Evolutionary conservation across 1,139 yeast genomes (phyloP).

Genomic region (Trichomonascaceae sp.): DNA sequence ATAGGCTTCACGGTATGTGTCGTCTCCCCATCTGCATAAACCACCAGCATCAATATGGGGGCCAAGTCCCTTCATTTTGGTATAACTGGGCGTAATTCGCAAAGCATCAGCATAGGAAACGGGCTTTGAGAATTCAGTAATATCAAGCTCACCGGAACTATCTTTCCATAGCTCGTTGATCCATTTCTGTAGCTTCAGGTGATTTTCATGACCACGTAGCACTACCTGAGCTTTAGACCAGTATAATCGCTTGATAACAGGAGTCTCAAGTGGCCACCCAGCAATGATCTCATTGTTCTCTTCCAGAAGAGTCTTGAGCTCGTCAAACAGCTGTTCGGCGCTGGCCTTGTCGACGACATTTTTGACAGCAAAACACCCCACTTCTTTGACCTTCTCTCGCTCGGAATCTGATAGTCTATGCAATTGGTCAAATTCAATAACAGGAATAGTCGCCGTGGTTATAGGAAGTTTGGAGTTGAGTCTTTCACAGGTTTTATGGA

Average conservation of each 20-base stretch:
- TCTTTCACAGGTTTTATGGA: neutral
- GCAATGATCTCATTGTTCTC: constrained; percentile 71
- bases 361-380: constrained; percentile 33
- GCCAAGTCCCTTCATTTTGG: constrained; percentile 32
- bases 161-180: constrained; percentile 35
- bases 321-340: constrained; percentile 20
- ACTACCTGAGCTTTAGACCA: constrained; percentile 42
- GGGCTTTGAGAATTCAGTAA: constrained; percentile 24
- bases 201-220: constrained; percentile 41
- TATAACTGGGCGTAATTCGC: constrained; percentile 43
- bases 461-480: neutral
- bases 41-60: constrained; percentile 45
- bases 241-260: constrained; percentile 35
- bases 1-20: constrained; percentile 36
- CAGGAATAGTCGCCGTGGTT: constrained; percentile 9
- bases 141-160: constrained; percentile 11
- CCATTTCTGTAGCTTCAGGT: constrained; percentile 30
- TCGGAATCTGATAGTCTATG: neutral
- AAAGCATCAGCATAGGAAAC: constrained; percentile 54
- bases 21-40: constrained; percentile 43
- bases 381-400: constrained; percentile 15
- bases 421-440: constrained; percentile 1
- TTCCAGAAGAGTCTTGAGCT: constrained; percentile 81
- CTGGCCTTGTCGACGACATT: constrained; percentile 29
- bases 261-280: constrained; percentile 30